phyloP scores from a whole-genome alignment of 1,139 yeast species.

The Groenewaldozyma auringiensis region DNA sequence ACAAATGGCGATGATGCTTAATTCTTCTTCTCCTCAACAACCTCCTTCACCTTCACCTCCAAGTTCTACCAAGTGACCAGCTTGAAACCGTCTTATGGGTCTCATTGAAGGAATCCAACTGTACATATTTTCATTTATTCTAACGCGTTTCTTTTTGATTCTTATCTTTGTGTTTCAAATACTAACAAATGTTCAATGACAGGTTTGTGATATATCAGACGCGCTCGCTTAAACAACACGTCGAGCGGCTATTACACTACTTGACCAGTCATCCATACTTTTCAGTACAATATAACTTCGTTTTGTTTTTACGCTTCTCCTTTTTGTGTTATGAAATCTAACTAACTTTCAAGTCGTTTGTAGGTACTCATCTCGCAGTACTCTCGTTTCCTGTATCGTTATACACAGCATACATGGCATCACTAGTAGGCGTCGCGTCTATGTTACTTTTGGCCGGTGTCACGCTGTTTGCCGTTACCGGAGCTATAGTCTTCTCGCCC shows the following conservation, averaged over 20 bases:
- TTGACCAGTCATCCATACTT: conserved; percentile 17
- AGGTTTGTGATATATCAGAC: background rate
- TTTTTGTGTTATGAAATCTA: conserved; percentile 5
- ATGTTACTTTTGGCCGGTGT: conserved; percentile 2
- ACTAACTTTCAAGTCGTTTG: background rate
- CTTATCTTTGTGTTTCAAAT: background rate
- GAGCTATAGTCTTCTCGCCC: conserved; percentile 5
- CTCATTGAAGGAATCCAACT: background rate
- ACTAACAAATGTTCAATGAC: no score
- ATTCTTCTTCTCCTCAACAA: background rate
- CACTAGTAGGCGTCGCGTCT: conserved; percentile 2
- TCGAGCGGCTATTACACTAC: background rate
- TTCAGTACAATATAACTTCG: conserved; percentile 11
- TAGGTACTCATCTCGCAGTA: background rate
- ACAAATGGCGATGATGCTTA: conserved; percentile 21
- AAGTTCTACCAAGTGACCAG: no score
- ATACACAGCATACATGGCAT: background rate
- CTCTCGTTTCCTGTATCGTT: conserved; percentile 1
- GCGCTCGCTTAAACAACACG: background rate
- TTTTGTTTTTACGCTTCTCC: conserved; percentile 14
- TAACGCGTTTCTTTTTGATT: no score
- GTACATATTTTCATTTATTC: background rate
- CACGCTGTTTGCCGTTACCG: conserved; percentile 4
- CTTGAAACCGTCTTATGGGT: no score
- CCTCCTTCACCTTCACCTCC: background rate